Evolutionary conservation across 1,139 yeast genomes (phyloP), one percentile per base, ranked within the genome.

Genomic region (Hyphopichia wangnamkhiaoensis): DNA sequence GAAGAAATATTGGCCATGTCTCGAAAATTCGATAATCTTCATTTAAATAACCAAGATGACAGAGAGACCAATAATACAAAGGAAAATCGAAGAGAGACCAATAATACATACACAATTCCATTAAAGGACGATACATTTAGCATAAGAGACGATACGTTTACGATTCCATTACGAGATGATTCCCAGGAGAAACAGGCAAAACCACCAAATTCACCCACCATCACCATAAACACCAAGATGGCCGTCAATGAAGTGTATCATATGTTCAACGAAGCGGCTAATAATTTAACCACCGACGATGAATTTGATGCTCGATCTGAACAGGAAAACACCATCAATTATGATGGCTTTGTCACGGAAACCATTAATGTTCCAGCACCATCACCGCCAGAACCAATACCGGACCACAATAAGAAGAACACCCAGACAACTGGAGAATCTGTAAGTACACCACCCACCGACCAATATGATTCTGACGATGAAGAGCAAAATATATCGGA

Each of bases 181-280:
- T 20, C 19, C 18, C 34, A 32, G 19, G 44, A 45, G 60, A 55
- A 26, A 43, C 48, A 3, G 48, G 61, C n/a, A 24, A 21, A 18
- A 16, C 13, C n/a, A 17, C 72, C 78, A 4, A 63, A 66, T 10
- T 82, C 89, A 0, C 96, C 96, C 1, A 89, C 96, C 0, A 75
- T 86, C 50, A 89, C 96, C 0, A 64, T 84, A 56, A 83, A 76
- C 56, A 84, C 96, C 0, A 80, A 80, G 43, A 80, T 82, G 51
- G 95, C 96, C 1, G 76, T 82, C 40, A 79, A 80, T 38, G 96
- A 89, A 49, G 83, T 90, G 0, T 70, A 79, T 44, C 76, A 76
- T 17, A 85, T 90, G 86, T 87, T 88, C 55, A 88, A 84, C 52
- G 82, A 78, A 48, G 85, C 84, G 0, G 65, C 80, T 2, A 60